A percentile compares a stretch with the other conserved stretches of the same genome.
phyloP scores from a whole-genome alignment of 345 rosid genomes.

The Lumnitzera racemosa region DNA sequence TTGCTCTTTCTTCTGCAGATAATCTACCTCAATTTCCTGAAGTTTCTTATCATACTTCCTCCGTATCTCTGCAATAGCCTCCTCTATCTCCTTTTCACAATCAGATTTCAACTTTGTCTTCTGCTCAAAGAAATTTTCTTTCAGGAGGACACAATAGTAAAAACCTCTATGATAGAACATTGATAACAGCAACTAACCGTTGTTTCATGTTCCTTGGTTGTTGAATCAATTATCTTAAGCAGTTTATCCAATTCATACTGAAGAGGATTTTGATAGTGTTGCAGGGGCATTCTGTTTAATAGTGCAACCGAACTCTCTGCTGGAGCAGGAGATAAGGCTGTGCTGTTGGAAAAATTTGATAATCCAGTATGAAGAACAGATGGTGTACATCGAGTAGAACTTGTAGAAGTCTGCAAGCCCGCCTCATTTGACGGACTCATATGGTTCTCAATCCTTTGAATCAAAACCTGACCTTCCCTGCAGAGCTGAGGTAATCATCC shows the following conservation, averaged over 20 bases:
- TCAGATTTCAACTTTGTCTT: conserved; percentile 34
- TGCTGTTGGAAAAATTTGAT: conserved; percentile 11
- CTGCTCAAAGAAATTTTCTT: conserved; percentile 27
- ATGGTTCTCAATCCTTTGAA: no score
- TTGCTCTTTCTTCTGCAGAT: conserved; percentile 23
- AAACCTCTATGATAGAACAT: not conserved
- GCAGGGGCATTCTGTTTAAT: conserved; percentile 16
- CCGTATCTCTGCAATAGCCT: conserved; percentile 33
- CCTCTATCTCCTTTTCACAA: conserved; percentile 50
- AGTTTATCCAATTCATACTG: conserved; percentile 53
- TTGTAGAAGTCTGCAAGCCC: conserved; percentile 7
- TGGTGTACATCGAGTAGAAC: conserved; percentile 5
- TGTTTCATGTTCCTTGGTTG: conserved; percentile 24
- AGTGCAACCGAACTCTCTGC: conserved; percentile 16
- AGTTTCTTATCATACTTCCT: conserved; percentile 32
- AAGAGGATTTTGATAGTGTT: conserved; percentile 36
- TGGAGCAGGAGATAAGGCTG: conserved; percentile 11
- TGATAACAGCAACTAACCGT: conserved; percentile 21
- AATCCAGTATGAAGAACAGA: conserved; percentile 7
- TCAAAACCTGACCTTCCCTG: no score
- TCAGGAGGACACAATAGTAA: conserved; percentile 1
- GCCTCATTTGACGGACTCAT: no score
- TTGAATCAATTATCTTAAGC: conserved; percentile 23
- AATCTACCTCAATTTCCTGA: conserved; percentile 33
- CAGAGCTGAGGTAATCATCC: no score